phyloP scores from a whole-genome alignment of 371 early-diverging fungal genomes.

The Mucor piriformis region DNA sequence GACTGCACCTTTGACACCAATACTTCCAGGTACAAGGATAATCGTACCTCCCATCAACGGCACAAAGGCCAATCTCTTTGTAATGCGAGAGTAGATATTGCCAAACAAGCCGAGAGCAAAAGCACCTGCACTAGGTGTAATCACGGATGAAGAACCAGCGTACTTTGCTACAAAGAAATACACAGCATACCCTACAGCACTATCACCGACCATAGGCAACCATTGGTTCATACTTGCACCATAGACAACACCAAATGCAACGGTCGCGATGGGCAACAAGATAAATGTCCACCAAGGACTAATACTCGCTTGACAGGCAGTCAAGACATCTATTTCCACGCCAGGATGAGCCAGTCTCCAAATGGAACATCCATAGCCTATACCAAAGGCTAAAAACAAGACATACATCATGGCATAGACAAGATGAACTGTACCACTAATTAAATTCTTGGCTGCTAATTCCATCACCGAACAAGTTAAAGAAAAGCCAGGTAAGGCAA shows the following conservation, averaged over 20 bases:
- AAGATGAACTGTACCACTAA: constrained; percentile 78
- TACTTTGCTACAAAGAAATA: constrained; percentile 36
- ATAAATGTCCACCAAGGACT: constrained; percentile 41
- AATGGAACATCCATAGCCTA: constrained; percentile 65
- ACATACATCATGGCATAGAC: constrained; percentile 76
- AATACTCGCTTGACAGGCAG: constrained; percentile 30
- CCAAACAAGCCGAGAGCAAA: constrained; percentile 40
- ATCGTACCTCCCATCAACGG: constrained; percentile 43
- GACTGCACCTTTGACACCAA: constrained; percentile 42
- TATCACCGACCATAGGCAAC: constrained; percentile 27
- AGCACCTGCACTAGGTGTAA: constrained; percentile 42
- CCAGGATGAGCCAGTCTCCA: constrained; percentile 31
- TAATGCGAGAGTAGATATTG: constrained; percentile 34
- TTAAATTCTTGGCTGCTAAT: constrained; percentile 77
- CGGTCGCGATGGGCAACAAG: constrained; percentile 27
- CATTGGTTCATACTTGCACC: constrained; percentile 33
- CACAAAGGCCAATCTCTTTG: constrained; percentile 37
- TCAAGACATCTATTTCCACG: constrained; percentile 10
- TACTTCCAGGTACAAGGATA: constrained; percentile 44
- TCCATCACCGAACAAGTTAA: constrained; percentile 80
- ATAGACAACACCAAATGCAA: constrained; percentile 33
- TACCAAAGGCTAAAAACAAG: constrained; percentile 74
- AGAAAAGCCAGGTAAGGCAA: constrained; percentile 70
- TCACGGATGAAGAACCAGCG: constrained; percentile 20
- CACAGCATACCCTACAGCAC: constrained; percentile 34